Evolutionary conservation across 805 yeast genomes (phyloP).

Genomic region (Pichia ethanolica): DNA sequence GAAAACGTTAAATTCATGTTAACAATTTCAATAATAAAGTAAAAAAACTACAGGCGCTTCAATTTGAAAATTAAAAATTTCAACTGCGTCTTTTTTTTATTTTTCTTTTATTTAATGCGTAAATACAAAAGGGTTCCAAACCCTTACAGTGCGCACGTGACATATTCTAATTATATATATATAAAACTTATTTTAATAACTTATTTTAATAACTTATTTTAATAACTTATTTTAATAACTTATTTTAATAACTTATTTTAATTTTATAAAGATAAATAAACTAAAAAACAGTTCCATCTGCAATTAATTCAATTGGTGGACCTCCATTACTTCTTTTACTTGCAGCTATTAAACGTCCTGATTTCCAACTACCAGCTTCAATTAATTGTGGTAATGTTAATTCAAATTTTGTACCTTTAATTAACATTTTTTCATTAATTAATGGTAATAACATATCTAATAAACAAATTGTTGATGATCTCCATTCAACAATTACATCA

Average conservation of each 20-base stretch:
- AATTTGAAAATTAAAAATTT: no score
- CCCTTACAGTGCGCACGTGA: not conserved
- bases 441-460: slow-evolving; percentile 45
- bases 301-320: slow-evolving; percentile 54
- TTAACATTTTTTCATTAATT: slow-evolving; percentile 39
- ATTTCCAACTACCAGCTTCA: slow-evolving; percentile 65
- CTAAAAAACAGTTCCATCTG: slow-evolving; percentile 62
- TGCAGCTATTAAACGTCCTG: slow-evolving; percentile 56
- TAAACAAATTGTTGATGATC: slow-evolving; percentile 52
- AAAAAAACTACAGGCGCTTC: no score
- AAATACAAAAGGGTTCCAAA: not conserved
- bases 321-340: slow-evolving; percentile 42
- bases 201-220: not conserved
- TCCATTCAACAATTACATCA: slow-evolving; percentile 62
- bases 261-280: no score
- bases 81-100: no score
- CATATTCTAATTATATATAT: no score
- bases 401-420: slow-evolving; percentile 24
- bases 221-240: not conserved
- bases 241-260: not conserved
- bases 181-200: no score
- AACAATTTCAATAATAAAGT: no score
- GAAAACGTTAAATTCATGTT: not conserved
- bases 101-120: no score
- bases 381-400: slow-evolving; percentile 49